These are phyloP conservation scores for Yarrowia osloensis DNA, from an alignment of 805 yeast species.

Conservation along the genomic window DNA sequence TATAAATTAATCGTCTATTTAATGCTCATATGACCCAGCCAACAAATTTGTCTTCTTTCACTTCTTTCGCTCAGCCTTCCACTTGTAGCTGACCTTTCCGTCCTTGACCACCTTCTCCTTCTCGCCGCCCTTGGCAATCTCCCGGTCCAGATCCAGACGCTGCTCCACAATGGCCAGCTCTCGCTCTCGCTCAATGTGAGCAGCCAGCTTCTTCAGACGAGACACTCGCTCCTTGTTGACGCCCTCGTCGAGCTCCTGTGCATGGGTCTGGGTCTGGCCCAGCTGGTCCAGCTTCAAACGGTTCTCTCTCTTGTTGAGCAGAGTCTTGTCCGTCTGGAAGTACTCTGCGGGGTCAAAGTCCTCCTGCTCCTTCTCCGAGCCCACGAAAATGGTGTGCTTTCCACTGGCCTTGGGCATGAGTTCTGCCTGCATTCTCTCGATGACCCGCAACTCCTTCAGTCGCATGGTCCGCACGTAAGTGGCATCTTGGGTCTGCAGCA, in stretches of 20 bases:
- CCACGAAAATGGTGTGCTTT: conserved; percentile 84
- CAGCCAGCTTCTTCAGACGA: conserved; percentile 62
- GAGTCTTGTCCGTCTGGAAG: conserved; percentile 69
- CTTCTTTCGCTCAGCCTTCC: conserved; percentile 62
- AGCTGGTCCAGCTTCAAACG: conserved; percentile 66
- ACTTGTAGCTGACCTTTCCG: conserved; percentile 75
- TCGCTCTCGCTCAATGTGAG: conserved; percentile 66
- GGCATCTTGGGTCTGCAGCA: conserved; percentile 87
- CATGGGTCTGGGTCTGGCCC: conserved; percentile 33
- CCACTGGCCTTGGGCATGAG: conserved; percentile 53
- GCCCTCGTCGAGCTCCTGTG: conserved; percentile 40
- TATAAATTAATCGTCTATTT: conserved; percentile 28
- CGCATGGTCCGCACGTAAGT: conserved; percentile 80
- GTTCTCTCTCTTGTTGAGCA: conserved; percentile 68
- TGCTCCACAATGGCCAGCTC: conserved; percentile 69
- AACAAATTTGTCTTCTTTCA: conserved; percentile 33
- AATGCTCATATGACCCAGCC: conserved; percentile 23
- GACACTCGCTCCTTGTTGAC: conserved; percentile 37
- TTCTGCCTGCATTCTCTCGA: conserved; percentile 54
- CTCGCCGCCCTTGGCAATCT: conserved; percentile 86
- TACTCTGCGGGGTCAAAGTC: conserved; percentile 62
- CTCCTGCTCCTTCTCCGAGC: conserved; percentile 55
- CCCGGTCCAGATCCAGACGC: conserved; percentile 75
- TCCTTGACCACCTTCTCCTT: conserved; percentile 70
- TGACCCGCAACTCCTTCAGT: conserved; percentile 64